Base-by-base conservation (phyloP, 2,329 filamentous ascomycete species). In the Coniochaeta sp. region DNA sequence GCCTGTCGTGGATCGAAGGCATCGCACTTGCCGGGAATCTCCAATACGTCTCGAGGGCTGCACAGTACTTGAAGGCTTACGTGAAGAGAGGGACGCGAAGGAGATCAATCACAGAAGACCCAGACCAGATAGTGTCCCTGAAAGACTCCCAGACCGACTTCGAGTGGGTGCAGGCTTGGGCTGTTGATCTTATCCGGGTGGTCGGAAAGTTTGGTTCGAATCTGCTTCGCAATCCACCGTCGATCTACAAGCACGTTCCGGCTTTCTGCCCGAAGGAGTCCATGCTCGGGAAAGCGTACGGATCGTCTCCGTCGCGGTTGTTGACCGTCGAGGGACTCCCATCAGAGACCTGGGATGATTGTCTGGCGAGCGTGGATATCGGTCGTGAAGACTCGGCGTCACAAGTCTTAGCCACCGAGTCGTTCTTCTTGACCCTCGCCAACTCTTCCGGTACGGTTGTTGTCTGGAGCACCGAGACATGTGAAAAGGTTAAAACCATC, bases 1-100 rank as follows among this genome's bases (percentile, higher is more conserved):
- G 44, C 24, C 47, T 59, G 28, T 59, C 43, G 6, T 59, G 58
- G 58, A 38, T 59, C 11, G 58, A 59, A 40, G 58, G 28, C 12
- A 40, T 59, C 19, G 58, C 44, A 3, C 34, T 59, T 8, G 14
- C 58, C n/a, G 58, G 58, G 19, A 55, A 59, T 31, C 43, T 54
- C 17, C 40, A 34, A 12, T 52, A 59, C n/a, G 4, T 59, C 22
- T 19, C 22, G 5, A 11, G 58, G 17, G 26, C 58, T 6, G 47
- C 47, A 14, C 43, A 59, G 22, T 54, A 52, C 24, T 40, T 59
- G 16, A 52, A 59, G 31, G n/a, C 34, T n/a, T 59, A 55, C 31
- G 58, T 59, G 43, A 54, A 55, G 14, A 36, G 44, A 55, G 44
- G 7, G 6, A 40, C 31, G 24, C 50, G 52, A 38, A 11, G 44